Percentiles rank a stretch among this genome's conserved stretches.
Conservation (phyloP, 768 basidiomycete genomes). For the Amanita subjunquillea region DNA sequence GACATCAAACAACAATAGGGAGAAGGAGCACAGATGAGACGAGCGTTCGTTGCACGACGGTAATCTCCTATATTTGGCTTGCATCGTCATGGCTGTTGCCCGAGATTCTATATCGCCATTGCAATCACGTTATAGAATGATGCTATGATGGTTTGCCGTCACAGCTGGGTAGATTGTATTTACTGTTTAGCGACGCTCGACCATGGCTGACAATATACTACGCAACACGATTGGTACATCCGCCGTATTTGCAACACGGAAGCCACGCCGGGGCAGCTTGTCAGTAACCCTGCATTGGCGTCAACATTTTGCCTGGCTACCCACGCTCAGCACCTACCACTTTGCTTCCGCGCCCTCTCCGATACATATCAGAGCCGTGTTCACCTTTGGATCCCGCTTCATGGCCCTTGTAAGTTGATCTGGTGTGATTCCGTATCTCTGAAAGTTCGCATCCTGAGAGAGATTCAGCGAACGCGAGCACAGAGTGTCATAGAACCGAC, state of each 20-base stretch:
- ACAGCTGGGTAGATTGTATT: too few relatives aligned
- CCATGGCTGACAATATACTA: conserved; percentile 50
- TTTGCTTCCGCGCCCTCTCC: conserved; percentile 57
- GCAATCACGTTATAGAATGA: too few relatives aligned
- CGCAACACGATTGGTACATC: conserved; percentile 57
- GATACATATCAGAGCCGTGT: conserved; percentile 59
- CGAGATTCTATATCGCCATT: too few relatives aligned
- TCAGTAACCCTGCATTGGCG: conserved; percentile 40
- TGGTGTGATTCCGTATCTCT: conserved; percentile 48
- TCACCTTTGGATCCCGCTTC: conserved; percentile 52
- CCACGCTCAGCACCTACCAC: conserved; percentile 29
- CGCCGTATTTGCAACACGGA: conserved; percentile 47
- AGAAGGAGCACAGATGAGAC: too few relatives aligned
- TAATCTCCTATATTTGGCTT: too few relatives aligned
- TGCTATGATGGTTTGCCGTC: too few relatives aligned
- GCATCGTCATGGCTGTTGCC: too few relatives aligned
- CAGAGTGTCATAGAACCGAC: conserved; percentile 12
- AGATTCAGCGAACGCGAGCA: background rate
- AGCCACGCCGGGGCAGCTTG: conserved; percentile 49
- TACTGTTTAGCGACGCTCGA: conserved; percentile 23
- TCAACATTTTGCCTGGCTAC: background rate
- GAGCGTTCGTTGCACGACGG: too few relatives aligned
- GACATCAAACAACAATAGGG: too few relatives aligned
- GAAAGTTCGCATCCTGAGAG: conserved; percentile 52
- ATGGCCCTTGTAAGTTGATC: conserved; percentile 49